phyloP scores from a whole-genome alignment of 768 basidiomycete genomes.

The Strobilomyces echinocephalus region DNA sequence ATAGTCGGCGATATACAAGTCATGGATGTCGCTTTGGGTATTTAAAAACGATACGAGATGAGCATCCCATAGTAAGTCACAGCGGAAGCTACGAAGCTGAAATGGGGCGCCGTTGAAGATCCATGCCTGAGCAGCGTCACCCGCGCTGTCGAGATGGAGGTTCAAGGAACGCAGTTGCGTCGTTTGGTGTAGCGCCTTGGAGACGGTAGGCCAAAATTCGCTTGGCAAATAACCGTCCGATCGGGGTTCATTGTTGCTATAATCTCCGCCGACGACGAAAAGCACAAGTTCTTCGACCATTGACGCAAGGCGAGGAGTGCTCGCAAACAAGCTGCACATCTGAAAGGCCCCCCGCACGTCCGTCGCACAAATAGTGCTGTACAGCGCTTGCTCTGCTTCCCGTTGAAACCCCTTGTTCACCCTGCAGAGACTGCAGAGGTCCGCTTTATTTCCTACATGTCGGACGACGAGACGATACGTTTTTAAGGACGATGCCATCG shows the following conservation, averaged over 20 bases:
- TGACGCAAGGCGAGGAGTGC: conserved; percentile 43
- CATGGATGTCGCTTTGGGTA: conserved; percentile 21
- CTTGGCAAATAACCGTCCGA: conserved; percentile 24
- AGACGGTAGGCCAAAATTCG: conserved; percentile 49
- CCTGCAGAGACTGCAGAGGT: conserved; percentile 53
- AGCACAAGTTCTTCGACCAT: conserved; percentile 55
- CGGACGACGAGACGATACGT: conserved; percentile 54
- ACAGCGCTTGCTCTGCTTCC: conserved; percentile 54
- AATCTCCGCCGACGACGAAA: conserved; percentile 29
- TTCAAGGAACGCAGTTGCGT: conserved; percentile 48
- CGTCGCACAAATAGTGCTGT: conserved; percentile 51
- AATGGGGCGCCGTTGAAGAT: conserved; percentile 42
- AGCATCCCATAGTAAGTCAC: conserved; percentile 62
- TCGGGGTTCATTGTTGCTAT: neutral
- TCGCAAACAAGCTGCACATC: conserved; percentile 45
- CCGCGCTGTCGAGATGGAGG: conserved; percentile 35
- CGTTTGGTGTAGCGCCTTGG: conserved; percentile 45
- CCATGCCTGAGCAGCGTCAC: conserved; percentile 33
- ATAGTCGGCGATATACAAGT: conserved; percentile 36
- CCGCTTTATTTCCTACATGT: conserved; percentile 45
- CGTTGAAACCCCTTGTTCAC: conserved; percentile 53
- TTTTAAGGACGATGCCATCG: conserved; percentile 59
- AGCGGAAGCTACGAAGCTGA: conserved; percentile 56
- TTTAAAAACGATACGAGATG: conserved; percentile 40
- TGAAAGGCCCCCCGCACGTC: conserved; percentile 36